Conservation (phyloP, 257 asterid genomes). For the Leonotis leonurus region DNA sequence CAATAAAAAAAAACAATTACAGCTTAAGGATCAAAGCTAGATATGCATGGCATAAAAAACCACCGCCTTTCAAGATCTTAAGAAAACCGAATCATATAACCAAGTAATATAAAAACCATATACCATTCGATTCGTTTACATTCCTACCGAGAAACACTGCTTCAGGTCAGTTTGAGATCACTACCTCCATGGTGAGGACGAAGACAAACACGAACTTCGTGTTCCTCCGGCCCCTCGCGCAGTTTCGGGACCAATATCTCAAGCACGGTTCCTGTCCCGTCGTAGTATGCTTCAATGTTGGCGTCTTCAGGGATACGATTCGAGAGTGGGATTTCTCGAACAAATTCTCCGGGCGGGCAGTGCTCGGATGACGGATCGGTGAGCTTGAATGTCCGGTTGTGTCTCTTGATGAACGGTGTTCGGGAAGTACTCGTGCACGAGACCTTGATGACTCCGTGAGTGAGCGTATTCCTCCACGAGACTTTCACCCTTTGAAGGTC, state of each 20-base stretch:
- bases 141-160: not conserved
- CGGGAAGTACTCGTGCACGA: constrained; percentile 34
- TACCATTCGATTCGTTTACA: not conserved
- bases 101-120: constrained; percentile 3
- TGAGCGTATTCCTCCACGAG: constrained; percentile 58
- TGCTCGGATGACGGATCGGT: constrained; percentile 36
- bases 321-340: constrained; percentile 37
- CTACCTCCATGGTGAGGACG: constrained; percentile 41
- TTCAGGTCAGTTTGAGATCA: constrained; percentile 37
- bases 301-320: constrained; percentile 49
- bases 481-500: constrained; percentile 66
- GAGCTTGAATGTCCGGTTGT: constrained; percentile 40
- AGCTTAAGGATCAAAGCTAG: too few relatives aligned
- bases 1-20: too few relatives aligned
- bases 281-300: constrained; percentile 40
- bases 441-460: constrained; percentile 36
- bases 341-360: constrained; percentile 47
- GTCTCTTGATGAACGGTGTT: constrained; percentile 34
- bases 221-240: constrained; percentile 38
- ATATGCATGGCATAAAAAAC: constrained; percentile 7
- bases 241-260: constrained; percentile 45
- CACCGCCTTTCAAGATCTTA: constrained; percentile 10
- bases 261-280: constrained; percentile 30
- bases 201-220: constrained; percentile 43
- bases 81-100: not conserved